Evolutionary conservation across 441 rosid genomes (phyloP).

Genomic region (Populus hybrid): DNA sequence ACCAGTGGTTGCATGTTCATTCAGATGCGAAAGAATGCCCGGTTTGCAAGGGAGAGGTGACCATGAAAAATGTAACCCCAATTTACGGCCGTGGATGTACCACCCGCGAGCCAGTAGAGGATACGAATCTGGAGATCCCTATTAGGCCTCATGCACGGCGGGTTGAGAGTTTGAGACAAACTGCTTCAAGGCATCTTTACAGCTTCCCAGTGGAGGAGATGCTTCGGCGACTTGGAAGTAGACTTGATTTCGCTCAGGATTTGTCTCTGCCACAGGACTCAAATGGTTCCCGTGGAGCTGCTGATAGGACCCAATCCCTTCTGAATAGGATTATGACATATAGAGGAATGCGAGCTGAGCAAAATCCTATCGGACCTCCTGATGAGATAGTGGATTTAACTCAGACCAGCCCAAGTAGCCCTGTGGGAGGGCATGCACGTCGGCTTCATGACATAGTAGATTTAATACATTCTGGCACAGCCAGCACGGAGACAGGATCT

Average conservation of each 20-base stretch:
- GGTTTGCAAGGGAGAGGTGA: conserved; percentile 88
- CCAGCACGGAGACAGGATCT: not conserved
- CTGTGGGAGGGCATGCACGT: conserved; percentile 47
- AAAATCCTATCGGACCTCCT: conserved; percentile 39
- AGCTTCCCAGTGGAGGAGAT: conserved; percentile 80
- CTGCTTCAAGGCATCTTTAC: conserved; percentile 59
- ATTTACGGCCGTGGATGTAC: too few species aligned
- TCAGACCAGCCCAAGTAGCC: conserved; percentile 46
- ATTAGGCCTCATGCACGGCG: too few species aligned
- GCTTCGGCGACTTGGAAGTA: conserved; percentile 79
- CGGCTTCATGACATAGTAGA: conserved; percentile 29
- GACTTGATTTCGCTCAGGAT: conserved; percentile 65
- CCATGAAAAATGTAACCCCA: too few species aligned
- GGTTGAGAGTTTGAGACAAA: conserved; percentile 90
- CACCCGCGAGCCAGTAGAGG: too few species aligned
- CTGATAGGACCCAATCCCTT: conserved; percentile 43
- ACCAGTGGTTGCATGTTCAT: conserved; percentile 67
- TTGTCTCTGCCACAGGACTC: conserved; percentile 53
- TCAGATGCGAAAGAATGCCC: conserved; percentile 95
- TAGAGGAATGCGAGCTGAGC: conserved; percentile 70
- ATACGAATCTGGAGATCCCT: too few species aligned
- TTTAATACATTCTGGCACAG: not conserved
- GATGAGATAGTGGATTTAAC: conserved; percentile 50
- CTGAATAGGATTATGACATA: conserved; percentile 64
- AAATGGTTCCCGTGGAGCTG: conserved; percentile 47